Conservation (phyloP, 441 rosid genomes). For the Populus hybrid region DNA sequence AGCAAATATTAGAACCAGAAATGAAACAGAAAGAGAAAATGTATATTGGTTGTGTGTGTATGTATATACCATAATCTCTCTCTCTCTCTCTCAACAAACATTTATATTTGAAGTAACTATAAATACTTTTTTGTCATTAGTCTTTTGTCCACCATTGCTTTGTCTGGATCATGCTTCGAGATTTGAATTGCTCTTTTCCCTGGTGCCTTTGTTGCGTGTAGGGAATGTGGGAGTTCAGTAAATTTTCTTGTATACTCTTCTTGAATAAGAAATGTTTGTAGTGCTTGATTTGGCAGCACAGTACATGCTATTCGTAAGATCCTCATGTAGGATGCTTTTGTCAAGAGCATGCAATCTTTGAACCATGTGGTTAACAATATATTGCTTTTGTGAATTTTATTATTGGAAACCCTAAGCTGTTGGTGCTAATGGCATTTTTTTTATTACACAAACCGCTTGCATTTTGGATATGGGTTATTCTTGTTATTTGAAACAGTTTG, state of each 20-base stretch:
- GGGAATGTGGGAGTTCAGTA: neutral
- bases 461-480: constrained; percentile 8
- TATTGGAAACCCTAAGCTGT: neutral
- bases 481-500: constrained; percentile 18
- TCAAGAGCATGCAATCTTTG: neutral
- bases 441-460: neutral
- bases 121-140: neutral
- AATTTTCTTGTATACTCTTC: neutral
- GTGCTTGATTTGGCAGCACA: neutral
- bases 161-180: neutral
- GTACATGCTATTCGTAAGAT: neutral
- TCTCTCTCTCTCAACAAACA: too few species aligned
- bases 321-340: neutral
- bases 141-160: neutral
- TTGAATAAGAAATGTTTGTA: neutral
- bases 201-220: neutral
- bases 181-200: neutral
- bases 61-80: neutral
- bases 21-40: neutral
- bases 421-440: neutral
- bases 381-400: neutral
- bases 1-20: neutral
- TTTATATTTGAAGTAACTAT: too few species aligned
- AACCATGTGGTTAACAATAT: neutral
- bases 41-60: neutral